Evolutionary conservation across 352 stramenopile genomes (phyloP).

Genomic region (Globisporangium abappressorium): DNA sequence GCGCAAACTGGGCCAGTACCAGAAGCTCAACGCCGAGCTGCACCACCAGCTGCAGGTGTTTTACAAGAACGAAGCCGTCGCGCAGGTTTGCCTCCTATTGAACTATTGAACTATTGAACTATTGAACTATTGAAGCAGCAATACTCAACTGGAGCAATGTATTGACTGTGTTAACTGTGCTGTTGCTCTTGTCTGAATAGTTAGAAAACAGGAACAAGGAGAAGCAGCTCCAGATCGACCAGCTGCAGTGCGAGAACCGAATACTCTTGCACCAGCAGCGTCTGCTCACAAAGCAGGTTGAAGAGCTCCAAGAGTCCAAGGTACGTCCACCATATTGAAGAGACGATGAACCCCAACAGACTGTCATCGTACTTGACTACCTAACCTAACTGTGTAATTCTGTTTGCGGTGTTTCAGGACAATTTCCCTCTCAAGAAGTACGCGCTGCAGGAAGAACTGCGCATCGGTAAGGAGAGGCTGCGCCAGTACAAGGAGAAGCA

Average conservation of each 20-base stretch:
- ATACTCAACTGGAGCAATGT: neutral
- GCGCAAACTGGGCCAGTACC: conserved; percentile 40
- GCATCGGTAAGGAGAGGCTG: conserved; percentile 57
- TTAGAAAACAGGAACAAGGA: conserved; percentile 67
- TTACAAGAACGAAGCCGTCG: conserved; percentile 43
- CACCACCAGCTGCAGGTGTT: conserved; percentile 47
- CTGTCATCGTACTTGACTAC: neutral
- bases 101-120: neutral
- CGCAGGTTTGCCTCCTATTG: conserved; percentile 26
- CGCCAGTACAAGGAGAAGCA: conserved; percentile 55
- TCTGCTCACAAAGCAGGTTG: conserved; percentile 49
- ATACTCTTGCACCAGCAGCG: conserved; percentile 56
- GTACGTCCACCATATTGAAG: conserved; percentile 14
- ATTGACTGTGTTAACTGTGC: neutral
- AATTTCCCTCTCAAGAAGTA: conserved; percentile 45
- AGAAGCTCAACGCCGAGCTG: conserved; percentile 46
- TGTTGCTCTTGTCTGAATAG: conserved; percentile 20
- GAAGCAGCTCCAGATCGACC: conserved; percentile 57
- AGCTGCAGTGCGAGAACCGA: conserved; percentile 57
- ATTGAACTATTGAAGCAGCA: neutral
- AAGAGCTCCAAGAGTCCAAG: conserved; percentile 55
- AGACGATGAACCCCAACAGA: too few species aligned
- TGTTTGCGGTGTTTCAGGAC: conserved; percentile 26
- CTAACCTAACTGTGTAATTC: neutral
- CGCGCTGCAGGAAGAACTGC: conserved; percentile 58